Percentiles rank a stretch among this genome's conserved stretches.
Evolutionary conservation across 2,329 filamentous ascomycete species (phyloP).

Genomic region (Hypomyces perniciosus): DNA sequence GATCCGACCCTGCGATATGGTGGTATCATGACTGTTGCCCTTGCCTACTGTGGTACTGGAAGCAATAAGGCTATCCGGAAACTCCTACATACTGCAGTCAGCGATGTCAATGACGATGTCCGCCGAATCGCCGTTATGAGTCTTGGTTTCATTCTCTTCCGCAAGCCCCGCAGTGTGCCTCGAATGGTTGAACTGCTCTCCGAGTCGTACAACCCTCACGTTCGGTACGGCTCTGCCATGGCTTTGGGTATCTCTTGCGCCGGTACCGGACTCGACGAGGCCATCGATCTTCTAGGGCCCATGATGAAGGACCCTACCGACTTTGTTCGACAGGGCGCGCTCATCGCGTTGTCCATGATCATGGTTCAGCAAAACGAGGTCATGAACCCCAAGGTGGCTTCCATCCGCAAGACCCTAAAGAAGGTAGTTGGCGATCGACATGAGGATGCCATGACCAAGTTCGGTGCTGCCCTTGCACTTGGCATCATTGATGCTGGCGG

Average conservation of each 20-base stretch:
- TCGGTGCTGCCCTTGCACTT: conserved; percentile 86
- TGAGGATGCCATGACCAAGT: conserved; percentile 99
- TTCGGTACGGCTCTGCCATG: conserved; percentile 96
- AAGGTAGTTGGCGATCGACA: conserved; percentile 93
- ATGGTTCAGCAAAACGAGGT: conserved; percentile 98
- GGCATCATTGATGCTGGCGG: conserved; percentile 98
- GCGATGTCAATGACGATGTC: conserved; percentile 96
- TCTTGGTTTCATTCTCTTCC: conserved; percentile 95
- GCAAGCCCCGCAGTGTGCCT: conserved; percentile 92
- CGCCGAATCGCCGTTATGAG: conserved; percentile 95
- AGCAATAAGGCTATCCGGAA: conserved; percentile 99
- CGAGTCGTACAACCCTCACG: conserved; percentile 98
- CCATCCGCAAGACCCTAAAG: conserved; percentile 85
- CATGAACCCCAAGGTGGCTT: conserved; percentile 93
- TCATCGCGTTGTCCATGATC: conserved; percentile 95
- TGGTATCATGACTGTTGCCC: conserved; percentile 96
- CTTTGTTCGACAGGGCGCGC: conserved; percentile 92
- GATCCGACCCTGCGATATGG: conserved; percentile 92
- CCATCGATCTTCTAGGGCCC: conserved; percentile 91
- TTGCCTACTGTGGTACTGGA: conserved; percentile 94
- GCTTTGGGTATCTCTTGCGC: conserved; percentile 97
- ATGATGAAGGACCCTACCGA: conserved; percentile 99
- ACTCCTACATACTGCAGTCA: conserved; percentile 91
- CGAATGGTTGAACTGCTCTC: conserved; percentile 98
- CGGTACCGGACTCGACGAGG: conserved; percentile 90